Conservation (phyloP, 306 rosid genomes). For the Vigna radiata region DNA sequence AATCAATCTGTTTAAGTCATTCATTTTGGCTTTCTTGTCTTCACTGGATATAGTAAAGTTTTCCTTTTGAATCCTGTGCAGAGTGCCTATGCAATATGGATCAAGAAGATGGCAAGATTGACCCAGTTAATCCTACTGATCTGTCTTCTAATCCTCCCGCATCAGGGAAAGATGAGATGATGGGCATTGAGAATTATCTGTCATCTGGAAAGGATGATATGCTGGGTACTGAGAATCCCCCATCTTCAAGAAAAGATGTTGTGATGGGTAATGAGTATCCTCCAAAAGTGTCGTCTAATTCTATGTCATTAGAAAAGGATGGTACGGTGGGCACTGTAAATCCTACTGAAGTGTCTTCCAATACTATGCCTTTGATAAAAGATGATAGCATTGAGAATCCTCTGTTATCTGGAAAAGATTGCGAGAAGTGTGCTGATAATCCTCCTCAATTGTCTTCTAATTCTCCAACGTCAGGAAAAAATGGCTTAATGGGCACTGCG, state of each 20-base stretch:
- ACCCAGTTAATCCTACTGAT: constrained; percentile 35
- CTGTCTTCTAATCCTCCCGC: not conserved
- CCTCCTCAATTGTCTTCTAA: constrained; percentile 12
- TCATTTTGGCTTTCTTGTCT: not conserved
- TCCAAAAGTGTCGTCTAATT: constrained; percentile 20
- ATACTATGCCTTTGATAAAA: not conserved
- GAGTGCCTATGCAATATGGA: constrained; percentile 39
- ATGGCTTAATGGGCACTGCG: constrained; percentile 31
- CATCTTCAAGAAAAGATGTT: constrained; percentile 21
- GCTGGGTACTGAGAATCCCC: constrained; percentile 29
- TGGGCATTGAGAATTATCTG: constrained; percentile 16
- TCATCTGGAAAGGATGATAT: constrained; percentile 22
- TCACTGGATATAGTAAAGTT: constrained; percentile 34
- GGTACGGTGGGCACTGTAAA: constrained; percentile 30
- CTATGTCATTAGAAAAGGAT: not conserved
- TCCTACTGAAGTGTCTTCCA: constrained; percentile 19
- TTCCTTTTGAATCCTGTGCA: not conserved
- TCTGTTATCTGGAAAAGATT: constrained; percentile 17
- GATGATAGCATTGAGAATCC: constrained; percentile 25
- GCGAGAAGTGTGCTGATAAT: constrained; percentile 29
- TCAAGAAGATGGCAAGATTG: constrained; percentile 49
- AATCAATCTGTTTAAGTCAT: not conserved
- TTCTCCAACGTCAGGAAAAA: not conserved
- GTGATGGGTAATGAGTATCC: constrained; percentile 25
- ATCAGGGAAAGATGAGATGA: constrained; percentile 23